Percentiles rank a stretch among this genome's conserved stretches.
These are phyloP conservation scores for Dothistroma septosporum DNA, from an alignment of 2,329 filamentous ascomycete species.

Conservation along the genomic window DNA sequence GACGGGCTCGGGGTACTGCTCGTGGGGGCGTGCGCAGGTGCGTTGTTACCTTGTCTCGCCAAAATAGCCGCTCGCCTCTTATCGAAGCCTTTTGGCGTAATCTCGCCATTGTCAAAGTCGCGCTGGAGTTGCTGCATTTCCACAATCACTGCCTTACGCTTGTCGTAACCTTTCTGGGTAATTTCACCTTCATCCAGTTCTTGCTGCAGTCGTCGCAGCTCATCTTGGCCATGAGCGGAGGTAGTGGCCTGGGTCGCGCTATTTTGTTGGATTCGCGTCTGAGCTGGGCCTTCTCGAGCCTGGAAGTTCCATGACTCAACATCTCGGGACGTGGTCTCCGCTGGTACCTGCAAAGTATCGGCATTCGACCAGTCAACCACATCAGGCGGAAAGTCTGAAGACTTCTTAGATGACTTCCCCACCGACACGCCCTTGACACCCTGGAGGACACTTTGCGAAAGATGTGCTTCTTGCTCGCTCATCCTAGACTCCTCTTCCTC, in stretches of 20 bases:
- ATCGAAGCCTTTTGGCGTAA: neutral
- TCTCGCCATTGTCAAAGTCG: neutral
- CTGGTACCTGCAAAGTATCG: neutral
- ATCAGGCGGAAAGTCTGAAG: too few species aligned
- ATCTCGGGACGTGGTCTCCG: neutral
- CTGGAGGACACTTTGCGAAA: neutral
- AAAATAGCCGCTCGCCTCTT: neutral
- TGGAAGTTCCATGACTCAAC: neutral
- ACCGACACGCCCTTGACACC: neutral
- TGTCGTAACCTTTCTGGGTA: neutral
- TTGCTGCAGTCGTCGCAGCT: neutral
- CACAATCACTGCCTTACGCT: neutral
- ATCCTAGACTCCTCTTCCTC: neutral
- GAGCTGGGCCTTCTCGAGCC: neutral
- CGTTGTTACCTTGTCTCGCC: neutral
- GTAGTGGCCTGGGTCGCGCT: neutral
- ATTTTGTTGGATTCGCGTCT: neutral
- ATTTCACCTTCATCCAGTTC: conserved; percentile 1
- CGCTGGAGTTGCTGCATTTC: neutral
- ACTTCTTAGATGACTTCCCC: too few species aligned
- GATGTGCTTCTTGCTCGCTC: neutral
- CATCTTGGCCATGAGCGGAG: neutral
- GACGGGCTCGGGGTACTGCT: neutral
- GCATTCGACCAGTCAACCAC: too few species aligned
- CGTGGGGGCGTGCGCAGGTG: neutral